Conservation (phyloP, 176 grass and related monocot genomes). For the Triticum dicoccoides region DNA sequence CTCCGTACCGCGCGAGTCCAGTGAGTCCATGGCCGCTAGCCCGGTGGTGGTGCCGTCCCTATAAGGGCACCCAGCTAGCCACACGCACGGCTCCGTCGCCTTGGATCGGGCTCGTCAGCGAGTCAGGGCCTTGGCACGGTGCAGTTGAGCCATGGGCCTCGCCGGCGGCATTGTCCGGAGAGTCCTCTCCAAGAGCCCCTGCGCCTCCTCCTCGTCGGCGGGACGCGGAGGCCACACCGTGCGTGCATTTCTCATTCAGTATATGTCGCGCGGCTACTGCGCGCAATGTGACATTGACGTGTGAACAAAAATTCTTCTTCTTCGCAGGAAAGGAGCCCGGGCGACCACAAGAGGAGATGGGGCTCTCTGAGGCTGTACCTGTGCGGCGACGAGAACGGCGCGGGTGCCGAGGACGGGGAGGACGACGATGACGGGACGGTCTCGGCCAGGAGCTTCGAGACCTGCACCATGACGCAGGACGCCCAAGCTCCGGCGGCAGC, state of each 20-base stretch:
- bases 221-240: slow-evolving; percentile 26
- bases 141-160: slow-evolving; percentile 49
- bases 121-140: not conserved
- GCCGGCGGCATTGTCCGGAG: slow-evolving; percentile 65
- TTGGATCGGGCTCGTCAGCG: not conserved
- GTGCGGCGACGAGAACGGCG: slow-evolving; percentile 69
- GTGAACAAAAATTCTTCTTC: not conserved
- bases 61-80: not conserved
- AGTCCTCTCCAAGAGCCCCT: slow-evolving; percentile 64
- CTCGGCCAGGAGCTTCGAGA: slow-evolving; percentile 50
- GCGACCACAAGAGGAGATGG: slow-evolving; percentile 58
- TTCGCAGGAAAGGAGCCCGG: slow-evolving; percentile 47
- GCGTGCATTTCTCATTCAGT: not conserved
- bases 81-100: not conserved
- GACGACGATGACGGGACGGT: slow-evolving; percentile 36
- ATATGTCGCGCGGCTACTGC: too few relatives aligned
- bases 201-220: not conserved
- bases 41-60: not conserved
- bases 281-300: too few relatives aligned
- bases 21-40: not conserved
- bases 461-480: slow-evolving; percentile 23
- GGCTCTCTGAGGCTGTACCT: slow-evolving; percentile 63
- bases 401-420: slow-evolving; percentile 11
- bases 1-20: not conserved
- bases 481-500: not conserved